Evolutionary conservation across 1,284 basidiomycete species (phyloP).

Genomic region (Hemileia vastatrix): DNA sequence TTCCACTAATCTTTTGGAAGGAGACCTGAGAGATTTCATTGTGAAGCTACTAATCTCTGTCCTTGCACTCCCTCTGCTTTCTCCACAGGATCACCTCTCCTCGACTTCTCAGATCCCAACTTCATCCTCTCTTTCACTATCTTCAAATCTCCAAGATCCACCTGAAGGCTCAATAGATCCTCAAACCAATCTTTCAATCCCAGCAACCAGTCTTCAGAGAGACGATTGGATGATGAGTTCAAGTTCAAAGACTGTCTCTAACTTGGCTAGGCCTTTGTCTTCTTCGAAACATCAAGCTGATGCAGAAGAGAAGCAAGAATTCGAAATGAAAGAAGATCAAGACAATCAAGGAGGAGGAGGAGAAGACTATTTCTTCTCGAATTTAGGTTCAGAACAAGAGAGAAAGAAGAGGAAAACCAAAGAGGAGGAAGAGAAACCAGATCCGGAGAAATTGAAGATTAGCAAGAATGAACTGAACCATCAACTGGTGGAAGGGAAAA

Average conservation of each 20-base stretch:
- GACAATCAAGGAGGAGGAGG: slow-evolving; percentile 6
- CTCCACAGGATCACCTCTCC: too few relatives aligned
- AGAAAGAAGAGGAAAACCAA: slow-evolving; percentile 59
- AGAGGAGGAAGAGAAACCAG: slow-evolving; percentile 54
- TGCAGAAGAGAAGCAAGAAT: too few relatives aligned
- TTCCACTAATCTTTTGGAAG: too few relatives aligned
- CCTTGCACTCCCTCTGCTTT: too few relatives aligned
- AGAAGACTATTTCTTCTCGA: slow-evolving; percentile 72
- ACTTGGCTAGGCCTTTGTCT: not conserved
- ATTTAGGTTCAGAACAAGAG: slow-evolving; percentile 64
- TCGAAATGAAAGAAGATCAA: too few relatives aligned
- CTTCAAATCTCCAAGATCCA: not conserved
- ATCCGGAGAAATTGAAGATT: slow-evolving; percentile 58
- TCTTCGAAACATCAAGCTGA: too few relatives aligned
- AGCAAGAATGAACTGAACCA: slow-evolving; percentile 71
- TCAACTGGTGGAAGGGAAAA: slow-evolving; percentile 57
- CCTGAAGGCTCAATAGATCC: not conserved
- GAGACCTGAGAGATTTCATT: too few relatives aligned
- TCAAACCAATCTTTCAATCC: not conserved
- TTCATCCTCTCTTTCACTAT: too few relatives aligned
- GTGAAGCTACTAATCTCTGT: too few relatives aligned
- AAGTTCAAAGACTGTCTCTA: not conserved
- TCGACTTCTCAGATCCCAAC: too few relatives aligned
- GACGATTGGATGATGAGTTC: not conserved
- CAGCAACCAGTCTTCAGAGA: not conserved